Conservation (phyloP, 208 protist species). For the Trypanosoma platydactyli region DNA sequence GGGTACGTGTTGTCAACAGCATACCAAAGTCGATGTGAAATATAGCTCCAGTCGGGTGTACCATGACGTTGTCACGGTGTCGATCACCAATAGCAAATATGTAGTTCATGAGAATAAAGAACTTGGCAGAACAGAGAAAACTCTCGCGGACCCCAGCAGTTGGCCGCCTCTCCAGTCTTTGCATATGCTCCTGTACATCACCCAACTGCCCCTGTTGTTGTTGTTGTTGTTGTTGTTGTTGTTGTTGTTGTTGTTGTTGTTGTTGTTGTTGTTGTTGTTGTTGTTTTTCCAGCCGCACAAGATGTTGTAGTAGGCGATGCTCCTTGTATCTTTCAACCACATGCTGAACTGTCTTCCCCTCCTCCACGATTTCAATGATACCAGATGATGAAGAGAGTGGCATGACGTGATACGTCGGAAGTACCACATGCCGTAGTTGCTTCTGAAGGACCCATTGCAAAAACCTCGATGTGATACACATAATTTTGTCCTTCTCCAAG, state of each 20-base stretch:
- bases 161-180: neutral
- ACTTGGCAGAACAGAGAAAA: constrained; percentile 77
- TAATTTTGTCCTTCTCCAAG: constrained; percentile 76
- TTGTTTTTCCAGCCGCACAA: constrained; percentile 12
- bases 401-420: constrained; percentile 71
- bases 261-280: neutral
- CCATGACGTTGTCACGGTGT: constrained; percentile 81
- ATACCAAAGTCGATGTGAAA: constrained; percentile 89
- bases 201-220: neutral
- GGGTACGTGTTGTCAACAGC: constrained; percentile 59
- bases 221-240: neutral
- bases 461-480: constrained; percentile 68
- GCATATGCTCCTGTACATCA: neutral
- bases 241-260: neutral
- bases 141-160: constrained; percentile 21
- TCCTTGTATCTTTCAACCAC: constrained; percentile 25
- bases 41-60: constrained; percentile 64
- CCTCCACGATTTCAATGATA: constrained; percentile 73
- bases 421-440: constrained; percentile 42
- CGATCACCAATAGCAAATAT: constrained; percentile 84
- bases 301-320: constrained; percentile 27
- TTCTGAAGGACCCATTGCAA: constrained; percentile 55
- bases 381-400: constrained; percentile 57
- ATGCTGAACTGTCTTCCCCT: constrained; percentile 27
- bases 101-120: constrained; percentile 85